Percentiles rank a stretch among this genome's conserved stretches.
Conservation (phyloP, 2,329 filamentous ascomycete species). For the Coniochaeta hoffmannii region DNA sequence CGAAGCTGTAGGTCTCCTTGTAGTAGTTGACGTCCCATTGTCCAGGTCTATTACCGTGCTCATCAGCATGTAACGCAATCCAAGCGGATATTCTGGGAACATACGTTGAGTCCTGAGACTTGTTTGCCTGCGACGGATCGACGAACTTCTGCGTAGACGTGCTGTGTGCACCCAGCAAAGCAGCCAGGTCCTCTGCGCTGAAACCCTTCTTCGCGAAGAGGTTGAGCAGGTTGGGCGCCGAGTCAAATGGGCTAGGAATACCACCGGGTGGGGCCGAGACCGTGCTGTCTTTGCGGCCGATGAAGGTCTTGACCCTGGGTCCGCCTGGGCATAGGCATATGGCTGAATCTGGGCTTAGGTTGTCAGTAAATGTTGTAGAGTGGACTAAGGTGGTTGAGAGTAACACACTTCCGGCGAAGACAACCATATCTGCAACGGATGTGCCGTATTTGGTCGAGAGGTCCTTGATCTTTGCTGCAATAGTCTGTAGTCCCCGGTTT, state of each 20-base stretch:
- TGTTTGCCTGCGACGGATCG: not conserved
- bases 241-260: not conserved
- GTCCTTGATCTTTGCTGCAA: not conserved
- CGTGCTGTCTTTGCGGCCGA: slow-evolving; percentile 1
- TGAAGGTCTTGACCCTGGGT: not conserved
- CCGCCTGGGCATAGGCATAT: not conserved
- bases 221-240: not conserved
- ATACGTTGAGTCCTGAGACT: slow-evolving; percentile 1
- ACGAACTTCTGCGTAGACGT: not conserved
- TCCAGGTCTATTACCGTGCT: not conserved
- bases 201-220: not conserved
- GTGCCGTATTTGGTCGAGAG: not conserved
- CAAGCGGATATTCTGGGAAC: not conserved
- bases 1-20: not conserved
- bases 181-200: not conserved
- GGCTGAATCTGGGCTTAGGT: not conserved
- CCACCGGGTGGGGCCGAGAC: not conserved
- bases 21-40: slow-evolving; percentile 3
- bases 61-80: too few species aligned
- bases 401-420: not conserved
- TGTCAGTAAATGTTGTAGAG: not conserved
- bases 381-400: too few species aligned
- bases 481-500: not conserved
- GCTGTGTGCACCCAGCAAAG: slow-evolving; percentile 1
- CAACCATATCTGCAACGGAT: not conserved